Base-by-base conservation (phyloP, 345 rosid genomes). In the Moringa oleifera region DNA sequence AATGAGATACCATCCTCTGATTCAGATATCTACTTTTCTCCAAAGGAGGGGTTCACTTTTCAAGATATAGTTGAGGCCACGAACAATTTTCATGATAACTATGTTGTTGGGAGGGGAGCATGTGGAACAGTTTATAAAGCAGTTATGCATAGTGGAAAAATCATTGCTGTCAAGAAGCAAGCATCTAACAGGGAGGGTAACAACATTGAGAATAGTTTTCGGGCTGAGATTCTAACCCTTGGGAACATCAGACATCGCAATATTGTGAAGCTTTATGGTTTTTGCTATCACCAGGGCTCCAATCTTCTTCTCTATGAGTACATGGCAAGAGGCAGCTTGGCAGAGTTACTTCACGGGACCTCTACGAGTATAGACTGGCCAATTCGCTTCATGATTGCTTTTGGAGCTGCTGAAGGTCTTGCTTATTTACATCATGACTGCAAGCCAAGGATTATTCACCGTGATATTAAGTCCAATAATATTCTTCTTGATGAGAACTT, bases 361-460 rank as follows among this genome's bases (percentile, higher is more conserved):
- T 71, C 88, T 0, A 76, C 75, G 54, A 55, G 71, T 68, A 64
- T 91, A 71, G 89, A 95, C 51, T 95, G 98, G 99, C 73, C 80
- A 12, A 87, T 87, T 20, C 80, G 98, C 59, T 95, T 91, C 67
- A 70, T 63, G 33, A 83, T 95, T 31, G 99, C 96, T 49, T 84
- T 95, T 18, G 99, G 99, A 64, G 85, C 99, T 57, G 99, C 96
- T 18, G 90, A 95, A 65, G 99, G 99, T 54, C 97, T 95, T 63
- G 85, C 96, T 61, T 89, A 95, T 76, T 72, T 95, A 57, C 99
- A 95, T 68, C 94, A 95, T 61, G 98, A 85, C 22, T 95, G 99
- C 79, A 91, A 86, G 69, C 99, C 99, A 3, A 84, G 78, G 67
- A 95, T 91, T 64, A 65, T 95, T 64, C 99, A 95, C 71, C 97